phyloP scores from a whole-genome alignment of 805 yeast species.

The Candida dajiaensis region DNA sequence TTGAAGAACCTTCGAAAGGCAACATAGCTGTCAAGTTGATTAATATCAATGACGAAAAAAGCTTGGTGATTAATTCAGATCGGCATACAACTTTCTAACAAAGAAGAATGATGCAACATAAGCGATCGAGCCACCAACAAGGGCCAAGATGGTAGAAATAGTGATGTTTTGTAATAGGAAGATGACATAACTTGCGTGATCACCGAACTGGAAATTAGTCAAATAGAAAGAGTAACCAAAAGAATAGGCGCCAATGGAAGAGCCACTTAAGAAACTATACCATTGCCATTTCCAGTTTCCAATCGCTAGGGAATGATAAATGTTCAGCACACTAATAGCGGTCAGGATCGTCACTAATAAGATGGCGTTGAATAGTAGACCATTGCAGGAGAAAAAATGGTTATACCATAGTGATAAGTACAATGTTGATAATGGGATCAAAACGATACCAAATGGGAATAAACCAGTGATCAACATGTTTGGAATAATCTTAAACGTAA shows the following conservation, averaged over 20 bases:
- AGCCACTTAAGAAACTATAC: slow-evolving; percentile 22
- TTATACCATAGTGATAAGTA: slow-evolving; percentile 24
- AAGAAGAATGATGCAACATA: slow-evolving; percentile 14
- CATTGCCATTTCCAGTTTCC: slow-evolving; percentile 29
- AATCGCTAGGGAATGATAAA: slow-evolving; percentile 19
- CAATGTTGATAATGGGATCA: slow-evolving; percentile 23
- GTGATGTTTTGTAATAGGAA: slow-evolving; percentile 21
- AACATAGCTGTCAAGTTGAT: background rate
- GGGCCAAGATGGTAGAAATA: slow-evolving; percentile 19
- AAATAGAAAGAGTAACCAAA: slow-evolving; percentile 23
- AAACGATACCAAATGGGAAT: slow-evolving; percentile 25
- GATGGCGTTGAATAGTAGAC: slow-evolving; percentile 14
- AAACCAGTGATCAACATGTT: slow-evolving; percentile 24
- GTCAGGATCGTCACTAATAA: slow-evolving; percentile 13
- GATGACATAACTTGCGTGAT: slow-evolving; percentile 17
- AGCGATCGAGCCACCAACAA: slow-evolving; percentile 21
- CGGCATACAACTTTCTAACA: slow-evolving; percentile 17
- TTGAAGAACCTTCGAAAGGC: background rate
- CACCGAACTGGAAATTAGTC: slow-evolving; percentile 25
- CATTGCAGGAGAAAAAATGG: slow-evolving; percentile 17
- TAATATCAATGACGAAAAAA: background rate
- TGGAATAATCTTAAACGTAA: slow-evolving; percentile 21
- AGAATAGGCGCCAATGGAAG: slow-evolving; percentile 21
- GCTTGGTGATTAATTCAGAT: background rate
- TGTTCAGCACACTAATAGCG: slow-evolving; percentile 17